Evolutionary conservation across 352 stramenopile species (phyloP), one percentile per base, ranked within the genome.

Genomic region (Phytophthora agathidicida): DNA sequence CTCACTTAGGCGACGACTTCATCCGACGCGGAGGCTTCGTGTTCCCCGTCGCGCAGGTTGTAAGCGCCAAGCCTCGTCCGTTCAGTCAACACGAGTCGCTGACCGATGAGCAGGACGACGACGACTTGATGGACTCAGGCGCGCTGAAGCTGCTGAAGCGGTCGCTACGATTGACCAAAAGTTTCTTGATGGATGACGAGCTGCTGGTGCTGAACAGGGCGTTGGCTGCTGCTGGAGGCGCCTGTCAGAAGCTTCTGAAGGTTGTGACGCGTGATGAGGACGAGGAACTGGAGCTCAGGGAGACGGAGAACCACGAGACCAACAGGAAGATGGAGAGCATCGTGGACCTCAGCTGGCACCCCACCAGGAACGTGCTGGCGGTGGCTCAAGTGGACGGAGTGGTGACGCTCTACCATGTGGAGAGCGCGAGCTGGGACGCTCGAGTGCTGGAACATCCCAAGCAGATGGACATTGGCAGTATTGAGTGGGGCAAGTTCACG

Each of bases 371-470:
- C 35, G 28, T 91, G 24, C 66, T 93, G n/a, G 84, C 84, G 0
- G 79, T 93, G 27, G 84, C 78, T 6, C 84, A 91, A 58, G 57
- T 72, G 28, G 82, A 92, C 27, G 78, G 80, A 43, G 68, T 89
- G 20, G 82, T 93, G 28, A 42, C 82, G 57, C 65, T 91, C 31
- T 93, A 91, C 30, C 60, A 92, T 44, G 67, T 86, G 3, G 62
- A 65, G 5, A 80, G 44, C 1, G 65, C 80, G n/a, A 45, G 56
- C 7, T 93, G 84, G 84, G 80, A 92, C 31, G 33, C 56, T 11
- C 72, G 78, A 16, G 76, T 89, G 48, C 60, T 93, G 41, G 77
- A 88, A 36, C 84, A 93, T 32, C 57, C 68, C 13, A 55, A 60
- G 24, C 84, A 93, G 55, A 51, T 65, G 41, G 68, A 81, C 26